Percentiles rank a stretch among this genome's conserved stretches.
These are phyloP conservation scores for Sideroxylon spinosum DNA, from an alignment of 179 eudicot genomes.

Conservation along the genomic window DNA sequence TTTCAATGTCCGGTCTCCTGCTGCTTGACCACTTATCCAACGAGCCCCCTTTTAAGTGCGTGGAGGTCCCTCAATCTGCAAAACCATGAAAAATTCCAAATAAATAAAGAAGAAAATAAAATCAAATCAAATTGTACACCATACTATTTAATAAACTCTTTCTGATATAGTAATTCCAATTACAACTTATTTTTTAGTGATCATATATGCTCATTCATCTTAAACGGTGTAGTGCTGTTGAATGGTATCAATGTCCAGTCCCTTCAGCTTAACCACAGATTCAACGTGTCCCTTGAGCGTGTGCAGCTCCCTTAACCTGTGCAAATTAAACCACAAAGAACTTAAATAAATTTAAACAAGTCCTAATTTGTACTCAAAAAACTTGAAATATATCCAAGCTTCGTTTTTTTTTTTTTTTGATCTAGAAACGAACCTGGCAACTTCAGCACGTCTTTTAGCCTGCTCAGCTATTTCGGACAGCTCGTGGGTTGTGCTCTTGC, in stretches of 20 bases:
- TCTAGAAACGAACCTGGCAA: conserved; percentile 44
- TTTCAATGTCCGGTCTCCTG: too few species aligned
- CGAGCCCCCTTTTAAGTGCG: too few species aligned
- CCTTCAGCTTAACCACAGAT: conserved; percentile 48
- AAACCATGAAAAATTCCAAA: too few species aligned
- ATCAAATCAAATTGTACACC: too few species aligned
- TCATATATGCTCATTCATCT: background rate
- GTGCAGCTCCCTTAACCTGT: conserved; percentile 44
- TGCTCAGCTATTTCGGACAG: conserved; percentile 53
- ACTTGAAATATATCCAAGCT: too few species aligned
- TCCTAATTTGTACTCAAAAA: background rate
- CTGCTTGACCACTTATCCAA: too few species aligned
- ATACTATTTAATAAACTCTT: too few species aligned
- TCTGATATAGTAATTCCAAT: too few species aligned
- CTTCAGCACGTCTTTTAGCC: conserved; percentile 55
- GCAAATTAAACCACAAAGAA: background rate
- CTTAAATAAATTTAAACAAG: background rate
- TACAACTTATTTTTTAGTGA: too few species aligned
- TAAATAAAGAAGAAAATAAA: too few species aligned
- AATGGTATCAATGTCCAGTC: conserved; percentile 39
- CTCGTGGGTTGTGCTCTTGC: conserved; percentile 29
- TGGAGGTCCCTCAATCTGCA: too few species aligned
- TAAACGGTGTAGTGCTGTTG: conserved; percentile 45
- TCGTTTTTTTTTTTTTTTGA: background rate
- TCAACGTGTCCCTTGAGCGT: conserved; percentile 49